A percentile compares a stretch with the other conserved stretches of the same genome.
Evolutionary conservation across 2,329 filamentous ascomycete species (phyloP).

Genomic region (Aspergillus tanneri): DNA sequence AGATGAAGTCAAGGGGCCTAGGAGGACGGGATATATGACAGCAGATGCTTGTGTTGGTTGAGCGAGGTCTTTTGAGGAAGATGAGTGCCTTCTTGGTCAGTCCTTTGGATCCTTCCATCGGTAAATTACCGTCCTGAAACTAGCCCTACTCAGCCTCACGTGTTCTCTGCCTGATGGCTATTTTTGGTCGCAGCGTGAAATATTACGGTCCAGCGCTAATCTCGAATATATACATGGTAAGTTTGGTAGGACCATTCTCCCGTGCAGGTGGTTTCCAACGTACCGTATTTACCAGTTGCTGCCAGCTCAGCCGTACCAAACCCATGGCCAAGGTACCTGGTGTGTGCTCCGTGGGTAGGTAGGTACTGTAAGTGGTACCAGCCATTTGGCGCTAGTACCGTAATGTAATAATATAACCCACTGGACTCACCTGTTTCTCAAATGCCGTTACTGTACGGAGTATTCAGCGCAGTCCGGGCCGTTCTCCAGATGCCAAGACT

Average conservation of each 20-base stretch:
- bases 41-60: constrained; percentile 2
- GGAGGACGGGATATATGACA: constrained; percentile 12
- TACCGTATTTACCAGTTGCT: no score
- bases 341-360: no score
- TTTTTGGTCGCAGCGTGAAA: constrained; percentile 22
- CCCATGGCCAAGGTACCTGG: no score
- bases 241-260: no score
- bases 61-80: constrained; percentile 9
- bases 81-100: constrained; percentile 14
- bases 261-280: no score
- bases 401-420: no score
- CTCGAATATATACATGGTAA: no score
- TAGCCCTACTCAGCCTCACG: constrained; percentile 19
- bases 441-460: not conserved
- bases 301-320: no score
- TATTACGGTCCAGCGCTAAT: constrained; percentile 12
- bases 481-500: not conserved
- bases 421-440: no score
- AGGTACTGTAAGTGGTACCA: no score
- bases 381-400: no score
- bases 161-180: constrained; percentile 17
- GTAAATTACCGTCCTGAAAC: constrained; percentile 23
- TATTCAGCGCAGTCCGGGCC: not conserved
- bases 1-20: not conserved
- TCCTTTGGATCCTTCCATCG: constrained; percentile 1